Evolutionary conservation across 257 asterid species (phyloP).

Genomic region (Linaria vulgaris): DNA sequence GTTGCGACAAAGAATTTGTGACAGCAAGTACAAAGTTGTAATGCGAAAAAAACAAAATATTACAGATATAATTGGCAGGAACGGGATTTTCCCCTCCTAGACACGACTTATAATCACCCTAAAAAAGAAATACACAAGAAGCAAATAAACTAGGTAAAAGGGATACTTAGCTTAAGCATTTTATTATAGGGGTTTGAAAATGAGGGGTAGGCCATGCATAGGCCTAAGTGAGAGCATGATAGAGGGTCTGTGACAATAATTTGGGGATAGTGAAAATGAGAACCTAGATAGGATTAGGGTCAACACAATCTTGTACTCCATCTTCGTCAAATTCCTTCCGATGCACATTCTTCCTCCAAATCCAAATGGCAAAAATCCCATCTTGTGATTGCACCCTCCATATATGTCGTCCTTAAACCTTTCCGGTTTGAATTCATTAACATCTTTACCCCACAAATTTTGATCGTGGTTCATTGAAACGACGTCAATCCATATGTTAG

Average conservation of each 20-base stretch:
- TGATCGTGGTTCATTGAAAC: constrained; percentile 84
- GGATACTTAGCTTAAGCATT: too few species aligned
- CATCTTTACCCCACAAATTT: constrained; percentile 70
- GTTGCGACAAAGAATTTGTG: too few species aligned
- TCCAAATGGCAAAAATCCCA: constrained; percentile 88
- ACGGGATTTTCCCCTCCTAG: too few species aligned
- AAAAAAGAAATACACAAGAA: too few species aligned
- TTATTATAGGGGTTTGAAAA: constrained; percentile 47
- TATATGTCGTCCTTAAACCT: constrained; percentile 49
- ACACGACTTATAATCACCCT: too few species aligned
- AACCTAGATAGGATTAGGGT: constrained; percentile 56
- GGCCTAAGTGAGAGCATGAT: constrained; percentile 88
- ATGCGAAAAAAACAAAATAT: too few species aligned
- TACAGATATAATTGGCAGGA: too few species aligned
- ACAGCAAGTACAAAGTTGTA: too few species aligned
- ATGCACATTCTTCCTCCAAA: constrained; percentile 95
- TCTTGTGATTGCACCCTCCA: constrained; percentile 84
- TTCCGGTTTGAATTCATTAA: constrained; percentile 69
- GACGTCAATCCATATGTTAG: constrained; percentile 88
- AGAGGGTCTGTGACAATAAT: constrained; percentile 60
- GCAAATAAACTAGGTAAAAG: too few species aligned
- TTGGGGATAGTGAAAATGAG: constrained; percentile 66
- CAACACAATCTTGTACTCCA: constrained; percentile 78
- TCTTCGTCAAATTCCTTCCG: constrained; percentile 60
- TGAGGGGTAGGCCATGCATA: constrained; percentile 62